Percentiles rank a stretch among this genome's conserved stretches.
phyloP scores from a whole-genome alignment of 768 basidiomycete genomes.

The Sporobolomyces roseus region DNA sequence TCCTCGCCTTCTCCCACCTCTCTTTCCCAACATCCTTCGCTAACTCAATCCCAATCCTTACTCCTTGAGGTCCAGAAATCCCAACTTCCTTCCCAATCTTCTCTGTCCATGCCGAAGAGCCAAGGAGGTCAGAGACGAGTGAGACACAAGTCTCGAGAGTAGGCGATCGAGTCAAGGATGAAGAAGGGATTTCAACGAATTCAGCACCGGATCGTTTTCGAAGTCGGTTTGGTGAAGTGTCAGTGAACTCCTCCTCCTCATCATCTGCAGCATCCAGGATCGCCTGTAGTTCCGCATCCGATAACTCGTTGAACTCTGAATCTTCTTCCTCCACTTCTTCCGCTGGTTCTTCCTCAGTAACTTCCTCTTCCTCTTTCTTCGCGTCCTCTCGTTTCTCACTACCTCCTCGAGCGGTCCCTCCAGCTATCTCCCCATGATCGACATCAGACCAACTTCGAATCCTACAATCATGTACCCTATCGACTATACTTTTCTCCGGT shows the following conservation, averaged over 20 bases:
- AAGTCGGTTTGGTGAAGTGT: not conserved
- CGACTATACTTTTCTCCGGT: constrained; percentile 15
- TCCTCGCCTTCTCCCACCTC: constrained; percentile 9
- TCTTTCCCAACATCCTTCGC: not conserved
- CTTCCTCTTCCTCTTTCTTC: not conserved
- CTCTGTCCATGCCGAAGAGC: not conserved
- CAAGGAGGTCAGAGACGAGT: not conserved
- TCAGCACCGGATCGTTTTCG: not conserved
- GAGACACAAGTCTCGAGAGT: constrained; percentile 12
- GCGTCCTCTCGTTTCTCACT: not conserved
- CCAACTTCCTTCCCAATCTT: constrained; percentile 21
- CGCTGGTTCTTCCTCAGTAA: not conserved
- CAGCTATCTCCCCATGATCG: not conserved
- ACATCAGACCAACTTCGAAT: constrained; percentile 22
- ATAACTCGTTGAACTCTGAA: not conserved
- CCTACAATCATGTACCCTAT: constrained; percentile 30
- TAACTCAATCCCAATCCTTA: not conserved
- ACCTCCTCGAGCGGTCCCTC: not conserved
- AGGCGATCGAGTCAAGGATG: constrained; percentile 2
- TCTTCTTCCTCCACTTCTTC: not conserved
- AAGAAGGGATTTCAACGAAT: not conserved
- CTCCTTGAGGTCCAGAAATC: constrained; percentile 16
- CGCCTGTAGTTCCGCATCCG: constrained; percentile 11
- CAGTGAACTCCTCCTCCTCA: not conserved
- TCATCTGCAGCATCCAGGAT: constrained; percentile 6